Percentiles rank a stretch among this genome's conserved stretches.
phyloP scores from a whole-genome alignment of 129 eudicot genomes.

The Solidago caesia region DNA sequence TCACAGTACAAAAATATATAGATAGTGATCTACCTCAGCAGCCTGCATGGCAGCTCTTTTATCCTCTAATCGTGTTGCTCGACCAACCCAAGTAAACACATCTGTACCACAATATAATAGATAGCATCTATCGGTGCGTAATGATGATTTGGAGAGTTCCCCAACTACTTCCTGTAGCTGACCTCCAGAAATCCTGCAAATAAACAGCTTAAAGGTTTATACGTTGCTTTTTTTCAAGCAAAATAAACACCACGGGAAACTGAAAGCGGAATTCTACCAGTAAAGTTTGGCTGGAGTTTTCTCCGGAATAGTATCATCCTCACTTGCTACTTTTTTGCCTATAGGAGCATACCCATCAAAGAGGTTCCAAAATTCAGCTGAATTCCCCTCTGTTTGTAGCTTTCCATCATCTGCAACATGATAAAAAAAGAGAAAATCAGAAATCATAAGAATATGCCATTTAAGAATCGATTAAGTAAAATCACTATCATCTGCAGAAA shows the following conservation, averaged over 20 bases:
- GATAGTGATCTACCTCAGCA: conserved; percentile 59
- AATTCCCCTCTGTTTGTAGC: conserved; percentile 68
- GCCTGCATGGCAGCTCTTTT: conserved; percentile 73
- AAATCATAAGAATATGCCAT: not conserved
- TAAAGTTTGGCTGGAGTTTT: conserved; percentile 68
- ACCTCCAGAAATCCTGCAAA: conserved; percentile 72
- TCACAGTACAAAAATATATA: not conserved
- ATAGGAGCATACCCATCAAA: conserved; percentile 98
- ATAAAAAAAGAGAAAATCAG: not conserved
- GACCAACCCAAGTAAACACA: conserved; percentile 89
- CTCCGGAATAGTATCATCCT: conserved; percentile 85
- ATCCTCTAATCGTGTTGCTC: conserved; percentile 86
- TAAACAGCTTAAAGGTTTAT: conserved; percentile 5
- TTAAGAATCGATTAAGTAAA: not conserved
- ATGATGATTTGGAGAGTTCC: conserved; percentile 77
- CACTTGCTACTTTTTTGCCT: conserved; percentile 71
- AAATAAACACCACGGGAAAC: conserved; percentile 13
- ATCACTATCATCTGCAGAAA: too few relatives aligned
- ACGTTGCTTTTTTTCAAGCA: not conserved
- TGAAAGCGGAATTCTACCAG: conserved; percentile 41
- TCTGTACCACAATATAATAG: conserved; percentile 85
- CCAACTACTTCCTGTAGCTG: conserved; percentile 56
- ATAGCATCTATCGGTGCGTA: conserved; percentile 79
- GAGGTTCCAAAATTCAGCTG: conserved; percentile 89
- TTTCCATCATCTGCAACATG: conserved; percentile 79